phyloP scores from a whole-genome alignment of 2,329 filamentous ascomycete genomes.

The Exophiala phaeomuriformis region DNA sequence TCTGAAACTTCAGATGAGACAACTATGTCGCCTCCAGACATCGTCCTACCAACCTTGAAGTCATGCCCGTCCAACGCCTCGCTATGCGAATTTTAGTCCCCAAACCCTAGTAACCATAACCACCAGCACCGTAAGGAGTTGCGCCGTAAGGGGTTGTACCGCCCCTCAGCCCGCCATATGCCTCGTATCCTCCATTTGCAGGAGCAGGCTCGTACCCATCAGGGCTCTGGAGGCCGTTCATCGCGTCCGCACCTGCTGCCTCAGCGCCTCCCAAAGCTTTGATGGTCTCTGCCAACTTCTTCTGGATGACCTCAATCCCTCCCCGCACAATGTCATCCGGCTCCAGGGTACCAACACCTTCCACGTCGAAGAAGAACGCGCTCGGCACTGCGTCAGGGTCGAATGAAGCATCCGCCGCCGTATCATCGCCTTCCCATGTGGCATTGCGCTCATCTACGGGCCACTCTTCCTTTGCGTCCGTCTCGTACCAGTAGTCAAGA shows the following conservation, averaged over 20 bases:
- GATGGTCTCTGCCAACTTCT: conserved; percentile 82
- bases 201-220: conserved; percentile 41
- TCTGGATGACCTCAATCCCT: conserved; percentile 80
- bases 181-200: conserved; percentile 47
- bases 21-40: background rate
- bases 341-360: conserved; percentile 78
- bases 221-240: conserved; percentile 45
- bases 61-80: conserved; percentile 13
- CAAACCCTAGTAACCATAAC: conserved; percentile 20
- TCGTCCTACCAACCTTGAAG: background rate
- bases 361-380: conserved; percentile 89
- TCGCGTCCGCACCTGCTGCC: conserved; percentile 38
- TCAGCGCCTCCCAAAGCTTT: conserved; percentile 43
- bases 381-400: conserved; percentile 80
- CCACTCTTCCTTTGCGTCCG: conserved; percentile 76
- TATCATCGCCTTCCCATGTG: conserved; percentile 75
- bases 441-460: conserved; percentile 44
- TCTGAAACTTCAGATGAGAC: background rate
- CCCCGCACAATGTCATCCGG: conserved; percentile 84
- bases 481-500: conserved; percentile 90
- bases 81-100: conserved; percentile 11
- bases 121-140: conserved; percentile 46
- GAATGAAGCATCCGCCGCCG: conserved; percentile 76
- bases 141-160: conserved; percentile 52
- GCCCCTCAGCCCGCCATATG: conserved; percentile 56